Evolutionary conservation across 1,284 basidiomycete genomes (phyloP).

Genomic region (Naganishia sp.): DNA sequence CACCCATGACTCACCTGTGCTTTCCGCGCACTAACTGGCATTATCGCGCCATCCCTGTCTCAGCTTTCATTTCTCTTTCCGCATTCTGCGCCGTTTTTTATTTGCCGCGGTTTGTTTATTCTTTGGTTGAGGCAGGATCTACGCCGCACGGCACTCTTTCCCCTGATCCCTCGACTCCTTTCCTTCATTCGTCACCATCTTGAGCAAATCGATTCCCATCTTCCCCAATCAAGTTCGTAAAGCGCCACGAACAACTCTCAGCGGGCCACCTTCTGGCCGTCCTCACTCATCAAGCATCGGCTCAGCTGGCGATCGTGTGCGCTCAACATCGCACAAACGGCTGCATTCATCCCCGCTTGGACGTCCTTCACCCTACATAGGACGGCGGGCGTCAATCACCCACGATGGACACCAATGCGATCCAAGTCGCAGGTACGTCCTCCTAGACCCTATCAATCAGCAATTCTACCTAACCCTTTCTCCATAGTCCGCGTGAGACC

Average conservation of each 20-base stretch:
- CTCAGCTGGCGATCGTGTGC: too few species aligned
- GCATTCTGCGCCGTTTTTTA: neutral
- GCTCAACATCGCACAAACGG: neutral
- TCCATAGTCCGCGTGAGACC: conserved; percentile 84
- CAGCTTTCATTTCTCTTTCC: neutral
- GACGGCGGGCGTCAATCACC: neutral
- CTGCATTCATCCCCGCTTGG: neutral
- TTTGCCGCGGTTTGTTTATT: conserved; percentile 1
- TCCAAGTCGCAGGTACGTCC: conserved; percentile 45
- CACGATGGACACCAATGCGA: conserved; percentile 47
- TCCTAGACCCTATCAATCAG: neutral
- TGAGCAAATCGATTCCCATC: neutral
- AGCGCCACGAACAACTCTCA: neutral
- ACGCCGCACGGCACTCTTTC: neutral
- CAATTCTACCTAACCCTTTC: neutral
- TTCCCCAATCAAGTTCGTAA: neutral
- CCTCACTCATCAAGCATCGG: too few species aligned
- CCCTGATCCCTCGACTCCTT: neutral
- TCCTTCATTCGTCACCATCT: neutral
- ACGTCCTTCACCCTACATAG: neutral
- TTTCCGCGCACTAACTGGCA: too few species aligned
- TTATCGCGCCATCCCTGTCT: neutral
- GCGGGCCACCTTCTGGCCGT: neutral
- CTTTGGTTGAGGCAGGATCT: conserved; percentile 3
- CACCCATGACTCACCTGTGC: too few species aligned